A percentile compares a stretch with the other conserved stretches of the same genome.
phyloP scores from a whole-genome alignment of 768 basidiomycete species.

The Lentinula edodes region DNA sequence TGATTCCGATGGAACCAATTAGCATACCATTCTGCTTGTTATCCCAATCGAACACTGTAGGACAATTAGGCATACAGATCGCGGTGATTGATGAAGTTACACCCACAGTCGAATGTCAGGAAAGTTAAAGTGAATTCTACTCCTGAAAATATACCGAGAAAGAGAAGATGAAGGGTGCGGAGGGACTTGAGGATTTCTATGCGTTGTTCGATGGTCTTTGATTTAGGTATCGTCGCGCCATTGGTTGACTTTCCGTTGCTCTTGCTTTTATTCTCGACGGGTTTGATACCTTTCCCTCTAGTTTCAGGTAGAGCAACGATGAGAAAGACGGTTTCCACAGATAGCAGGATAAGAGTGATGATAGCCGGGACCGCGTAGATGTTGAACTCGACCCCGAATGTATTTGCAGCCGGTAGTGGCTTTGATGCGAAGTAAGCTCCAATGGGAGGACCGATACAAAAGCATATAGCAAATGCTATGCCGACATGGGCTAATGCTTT shows the following conservation, averaged over 20 bases:
- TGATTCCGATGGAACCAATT: conserved; percentile 83
- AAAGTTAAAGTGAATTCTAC: conserved; percentile 97
- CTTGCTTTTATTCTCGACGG: conserved; percentile 16
- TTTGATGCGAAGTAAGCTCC: conserved; percentile 95
- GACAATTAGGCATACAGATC: neutral
- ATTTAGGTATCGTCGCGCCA: conserved; percentile 20
- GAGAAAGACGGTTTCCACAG: conserved; percentile 78
- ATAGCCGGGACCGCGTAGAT: conserved; percentile 89
- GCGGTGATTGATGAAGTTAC: conserved; percentile 3
- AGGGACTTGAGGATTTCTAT: conserved; percentile 53
- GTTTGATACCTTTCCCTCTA: conserved; percentile 36
- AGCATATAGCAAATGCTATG: conserved; percentile 94
- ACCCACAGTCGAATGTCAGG: conserved; percentile 81
- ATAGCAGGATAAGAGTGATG: conserved; percentile 72
- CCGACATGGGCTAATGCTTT: conserved; percentile 89
- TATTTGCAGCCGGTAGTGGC: conserved; percentile 57
- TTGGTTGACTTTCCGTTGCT: conserved; percentile 17
- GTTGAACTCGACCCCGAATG: conserved; percentile 66
- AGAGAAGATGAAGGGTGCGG: conserved; percentile 73
- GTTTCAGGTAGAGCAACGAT: conserved; percentile 81
- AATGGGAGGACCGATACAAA: conserved; percentile 87
- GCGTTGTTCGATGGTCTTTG: conserved; percentile 40
- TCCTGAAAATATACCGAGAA: conserved; percentile 88
- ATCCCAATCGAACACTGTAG: conserved; percentile 81
- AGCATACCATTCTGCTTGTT: conserved; percentile 85